A percentile compares a stretch with the other conserved stretches of the same genome.
phyloP scores from a whole-genome alignment of 495 filamentous ascomycete genomes.

The Penicillium ochrochloron region DNA sequence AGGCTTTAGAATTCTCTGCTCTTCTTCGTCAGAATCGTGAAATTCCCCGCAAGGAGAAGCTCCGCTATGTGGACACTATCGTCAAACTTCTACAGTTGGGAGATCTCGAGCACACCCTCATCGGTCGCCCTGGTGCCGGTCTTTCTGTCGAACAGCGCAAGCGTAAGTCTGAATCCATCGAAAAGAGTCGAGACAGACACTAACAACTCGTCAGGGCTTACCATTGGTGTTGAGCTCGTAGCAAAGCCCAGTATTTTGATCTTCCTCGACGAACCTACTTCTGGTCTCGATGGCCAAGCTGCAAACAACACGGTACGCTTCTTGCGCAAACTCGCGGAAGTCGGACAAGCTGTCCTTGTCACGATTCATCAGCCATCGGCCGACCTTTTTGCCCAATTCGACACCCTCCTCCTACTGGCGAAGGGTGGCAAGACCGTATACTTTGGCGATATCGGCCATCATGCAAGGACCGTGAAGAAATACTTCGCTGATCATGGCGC shows the following conservation, averaged over 20 bases:
- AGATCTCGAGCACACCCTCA: constrained; percentile 55
- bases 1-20: constrained; percentile 64
- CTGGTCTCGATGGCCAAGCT: constrained; percentile 29
- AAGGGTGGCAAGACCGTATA: constrained; percentile 73
- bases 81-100: constrained; percentile 49
- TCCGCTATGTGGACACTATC: constrained; percentile 62
- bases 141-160: constrained; percentile 67
- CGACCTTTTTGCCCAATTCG: constrained; percentile 73
- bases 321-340: constrained; percentile 65
- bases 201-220: constrained; percentile 43
- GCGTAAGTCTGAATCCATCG: constrained; percentile 23
- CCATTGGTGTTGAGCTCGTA: constrained; percentile 70
- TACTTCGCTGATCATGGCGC: constrained; percentile 83
- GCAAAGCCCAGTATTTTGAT: constrained; percentile 68
- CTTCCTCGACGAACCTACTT: constrained; percentile 81
- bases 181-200: constrained; percentile 17
- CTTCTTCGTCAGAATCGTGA: constrained; percentile 60
- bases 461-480: constrained; percentile 56
- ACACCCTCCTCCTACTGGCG: constrained; percentile 69
- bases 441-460: constrained; percentile 66
- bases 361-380: constrained; percentile 81
- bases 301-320: constrained; percentile 69
- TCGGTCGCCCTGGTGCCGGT: constrained; percentile 56
- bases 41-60: constrained; percentile 57
- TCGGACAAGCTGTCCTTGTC: constrained; percentile 70